Evolutionary conservation across 106 monocot genomes (phyloP).

Genomic region (Platanthera zijinensis): DNA sequence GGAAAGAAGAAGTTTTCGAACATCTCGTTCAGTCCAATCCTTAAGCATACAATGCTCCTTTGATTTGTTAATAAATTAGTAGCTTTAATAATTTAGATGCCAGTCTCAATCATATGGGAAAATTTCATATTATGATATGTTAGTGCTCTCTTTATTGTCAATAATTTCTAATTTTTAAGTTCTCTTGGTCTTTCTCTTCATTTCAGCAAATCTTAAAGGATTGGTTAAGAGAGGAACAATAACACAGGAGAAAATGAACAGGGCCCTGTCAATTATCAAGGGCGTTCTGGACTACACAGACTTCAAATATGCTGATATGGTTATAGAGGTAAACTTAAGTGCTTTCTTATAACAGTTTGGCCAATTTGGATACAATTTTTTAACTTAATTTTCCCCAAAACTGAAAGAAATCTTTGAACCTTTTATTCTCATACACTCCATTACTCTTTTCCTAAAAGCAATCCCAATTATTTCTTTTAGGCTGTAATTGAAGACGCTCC

Average conservation of each 20-base stretch:
- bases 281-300: slow-evolving; percentile 70
- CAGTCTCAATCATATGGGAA: no score
- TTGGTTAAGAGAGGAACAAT: slow-evolving; percentile 59
- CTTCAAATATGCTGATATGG: slow-evolving; percentile 83
- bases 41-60: no score
- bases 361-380: background rate
- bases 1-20: no score
- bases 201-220: slow-evolving; percentile 56
- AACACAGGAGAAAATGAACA: slow-evolving; percentile 51
- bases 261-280: slow-evolving; percentile 54
- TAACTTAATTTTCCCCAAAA: background rate
- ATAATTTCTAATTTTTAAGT: background rate
- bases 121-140: no score
- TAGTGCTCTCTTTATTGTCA: background rate
- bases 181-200: background rate
- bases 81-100: no score
- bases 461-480: slow-evolving; percentile 18
- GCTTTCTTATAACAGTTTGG: background rate
- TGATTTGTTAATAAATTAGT: no score
- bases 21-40: no score
- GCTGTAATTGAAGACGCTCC: slow-evolving; percentile 78
- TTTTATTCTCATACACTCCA: background rate
- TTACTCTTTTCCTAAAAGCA: background rate
- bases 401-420: background rate
- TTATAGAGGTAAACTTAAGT: slow-evolving; percentile 60